These are phyloP conservation scores for Phytophthora aleatoria DNA, from an alignment of 352 stramenopile species.

Conservation along the genomic window DNA sequence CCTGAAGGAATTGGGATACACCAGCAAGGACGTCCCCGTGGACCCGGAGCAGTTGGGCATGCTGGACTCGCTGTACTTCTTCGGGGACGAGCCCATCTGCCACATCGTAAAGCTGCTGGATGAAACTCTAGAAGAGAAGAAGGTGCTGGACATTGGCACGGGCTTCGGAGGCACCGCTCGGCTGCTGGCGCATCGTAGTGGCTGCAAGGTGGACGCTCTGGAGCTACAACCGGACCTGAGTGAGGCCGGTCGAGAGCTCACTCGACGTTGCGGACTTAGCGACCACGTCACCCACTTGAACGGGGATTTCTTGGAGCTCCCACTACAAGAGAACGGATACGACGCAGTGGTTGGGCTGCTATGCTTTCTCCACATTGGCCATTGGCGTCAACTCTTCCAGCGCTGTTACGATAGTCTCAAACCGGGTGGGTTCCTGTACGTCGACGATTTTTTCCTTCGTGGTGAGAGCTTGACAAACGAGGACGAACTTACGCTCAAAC, in stretches of 20 bases:
- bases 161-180: constrained; percentile 89
- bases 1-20: constrained; percentile 38
- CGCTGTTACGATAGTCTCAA: constrained; percentile 64
- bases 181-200: constrained; percentile 74
- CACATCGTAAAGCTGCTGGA: constrained; percentile 49
- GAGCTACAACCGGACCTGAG: constrained; percentile 83
- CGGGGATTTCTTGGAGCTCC: constrained; percentile 65
- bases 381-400: constrained; percentile 64
- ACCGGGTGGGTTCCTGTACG: constrained; percentile 67
- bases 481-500: constrained; percentile 48
- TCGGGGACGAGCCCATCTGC: constrained; percentile 64
- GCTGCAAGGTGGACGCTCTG: constrained; percentile 70
- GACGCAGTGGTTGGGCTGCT: constrained; percentile 71
- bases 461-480: constrained; percentile 46
- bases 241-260: constrained; percentile 60
- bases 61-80: constrained; percentile 72
- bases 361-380: constrained; percentile 80
- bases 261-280: constrained; percentile 54
- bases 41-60: constrained; percentile 57
- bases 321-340: constrained; percentile 39
- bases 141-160: constrained; percentile 89
- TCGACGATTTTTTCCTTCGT: constrained; percentile 79
- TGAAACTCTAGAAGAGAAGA: constrained; percentile 16
- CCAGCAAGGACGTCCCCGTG: constrained; percentile 27
- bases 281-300: constrained; percentile 56